Conservation (phyloP, 1,139 yeast genomes). For the Hyphopichia fennica region DNA sequence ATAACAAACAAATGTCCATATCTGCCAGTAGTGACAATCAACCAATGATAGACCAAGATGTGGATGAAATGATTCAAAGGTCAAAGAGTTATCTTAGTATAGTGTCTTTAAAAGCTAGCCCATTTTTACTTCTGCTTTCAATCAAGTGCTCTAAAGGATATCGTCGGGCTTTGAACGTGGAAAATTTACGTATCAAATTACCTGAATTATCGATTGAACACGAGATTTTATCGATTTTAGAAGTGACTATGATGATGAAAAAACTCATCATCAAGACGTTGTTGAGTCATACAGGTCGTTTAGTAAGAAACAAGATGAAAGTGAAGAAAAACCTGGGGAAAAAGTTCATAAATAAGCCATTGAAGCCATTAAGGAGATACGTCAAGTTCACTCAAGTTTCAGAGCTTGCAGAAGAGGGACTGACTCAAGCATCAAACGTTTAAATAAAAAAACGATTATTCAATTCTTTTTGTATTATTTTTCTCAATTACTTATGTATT, state of each 20-base stretch:
- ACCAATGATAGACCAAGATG: conserved; percentile 29
- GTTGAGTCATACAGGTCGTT: conserved; percentile 57
- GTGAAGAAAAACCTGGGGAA: conserved; percentile 17
- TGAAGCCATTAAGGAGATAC: conserved; percentile 28
- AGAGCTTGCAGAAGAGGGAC: conserved; percentile 12
- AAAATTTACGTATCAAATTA: conserved; percentile 52
- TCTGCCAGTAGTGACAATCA: background rate
- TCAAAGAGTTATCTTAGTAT: conserved; percentile 61
- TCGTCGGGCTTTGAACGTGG: conserved; percentile 58
- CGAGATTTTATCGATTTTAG: conserved; percentile 53
- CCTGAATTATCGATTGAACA: conserved; percentile 53
- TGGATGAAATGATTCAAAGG: conserved; percentile 58
- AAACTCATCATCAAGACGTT: conserved; percentile 52
- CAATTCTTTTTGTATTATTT: background rate
- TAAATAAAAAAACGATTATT: background rate
- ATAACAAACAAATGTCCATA: conserved; percentile 3
- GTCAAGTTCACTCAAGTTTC: conserved; percentile 23
- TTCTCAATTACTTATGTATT: background rate
- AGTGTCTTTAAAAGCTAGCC: conserved; percentile 45
- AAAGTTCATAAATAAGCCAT: conserved; percentile 14
- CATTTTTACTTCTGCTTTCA: conserved; percentile 54
- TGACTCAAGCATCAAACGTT: background rate
- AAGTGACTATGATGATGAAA: conserved; percentile 53
- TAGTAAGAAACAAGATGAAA: conserved; percentile 55
- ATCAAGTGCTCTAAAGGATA: conserved; percentile 57